Evolutionary conservation across 805 yeast species (phyloP).

Genomic region (Candida chauliodis): DNA sequence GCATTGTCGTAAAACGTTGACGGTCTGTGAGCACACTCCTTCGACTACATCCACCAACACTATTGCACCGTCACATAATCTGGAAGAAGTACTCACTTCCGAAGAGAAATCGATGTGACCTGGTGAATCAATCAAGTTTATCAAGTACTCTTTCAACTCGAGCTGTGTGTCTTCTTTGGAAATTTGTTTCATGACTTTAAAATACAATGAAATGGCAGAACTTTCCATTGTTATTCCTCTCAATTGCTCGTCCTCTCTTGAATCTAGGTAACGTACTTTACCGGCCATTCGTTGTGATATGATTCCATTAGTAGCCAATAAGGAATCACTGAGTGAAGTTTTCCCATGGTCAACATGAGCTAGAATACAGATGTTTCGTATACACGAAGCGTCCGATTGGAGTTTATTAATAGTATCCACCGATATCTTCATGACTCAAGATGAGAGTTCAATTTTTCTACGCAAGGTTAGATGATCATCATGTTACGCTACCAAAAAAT

Average conservation of each 20-base stretch:
- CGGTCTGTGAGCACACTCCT: slow-evolving; percentile 97
- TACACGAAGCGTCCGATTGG: slow-evolving; percentile 64
- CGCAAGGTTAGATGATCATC: not conserved
- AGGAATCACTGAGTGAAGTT: slow-evolving; percentile 88
- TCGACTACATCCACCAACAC: slow-evolving; percentile 95
- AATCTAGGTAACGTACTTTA: slow-evolving; percentile 85
- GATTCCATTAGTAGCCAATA: slow-evolving; percentile 93
- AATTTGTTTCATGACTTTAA: slow-evolving; percentile 52
- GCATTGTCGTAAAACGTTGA: slow-evolving; percentile 89
- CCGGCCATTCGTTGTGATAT: slow-evolving; percentile 95
- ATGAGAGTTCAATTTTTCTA: not conserved
- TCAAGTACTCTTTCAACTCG: slow-evolving; percentile 69
- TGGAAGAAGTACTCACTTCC: slow-evolving; percentile 93
- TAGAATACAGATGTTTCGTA: slow-evolving; percentile 88
- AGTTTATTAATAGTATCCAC: slow-evolving; percentile 60
- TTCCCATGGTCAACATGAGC: slow-evolving; percentile 99
- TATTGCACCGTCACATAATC: slow-evolving; percentile 95
- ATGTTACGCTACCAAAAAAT: too few relatives aligned
- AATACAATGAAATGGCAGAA: slow-evolving; percentile 90
- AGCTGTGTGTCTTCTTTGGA: slow-evolving; percentile 28
- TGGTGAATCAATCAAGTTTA: slow-evolving; percentile 94
- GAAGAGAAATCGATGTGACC: slow-evolving; percentile 98
- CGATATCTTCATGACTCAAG: slow-evolving; percentile 47
- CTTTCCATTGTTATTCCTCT: slow-evolving; percentile 98
- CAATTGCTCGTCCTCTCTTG: slow-evolving; percentile 91